These are phyloP conservation scores for Taphrina betulina DNA, from an alignment of 1,139 yeast genomes.

Conservation along the genomic window DNA sequence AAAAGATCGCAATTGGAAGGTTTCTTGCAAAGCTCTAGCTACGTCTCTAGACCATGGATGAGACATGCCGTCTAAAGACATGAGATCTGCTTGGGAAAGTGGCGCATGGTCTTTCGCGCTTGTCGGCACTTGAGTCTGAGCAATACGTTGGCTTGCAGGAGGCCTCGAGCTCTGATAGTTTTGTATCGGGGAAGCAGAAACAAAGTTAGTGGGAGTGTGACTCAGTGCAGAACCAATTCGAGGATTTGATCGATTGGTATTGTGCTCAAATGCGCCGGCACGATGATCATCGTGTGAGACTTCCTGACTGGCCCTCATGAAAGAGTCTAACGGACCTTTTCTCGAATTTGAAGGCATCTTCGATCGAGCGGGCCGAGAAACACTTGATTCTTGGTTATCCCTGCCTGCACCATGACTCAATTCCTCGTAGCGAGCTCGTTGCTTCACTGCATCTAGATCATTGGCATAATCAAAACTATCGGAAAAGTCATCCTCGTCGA, in stretches of 20 bases:
- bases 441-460: constrained; percentile 3
- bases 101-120: not conserved
- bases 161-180: constrained; percentile 1
- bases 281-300: no score
- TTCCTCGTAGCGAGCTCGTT: constrained; percentile 18
- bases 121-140: constrained; percentile 4
- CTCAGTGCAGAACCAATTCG: no score
- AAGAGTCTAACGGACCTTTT: constrained; percentile 7
- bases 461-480: constrained; percentile 12
- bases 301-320: constrained; percentile 11
- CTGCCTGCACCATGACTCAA: not conserved
- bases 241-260: no score
- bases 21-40: constrained; percentile 53
- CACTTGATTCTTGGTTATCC: not conserved
- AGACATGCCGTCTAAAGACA: constrained; percentile 33
- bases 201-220: not conserved
- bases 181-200: constrained; percentile 13
- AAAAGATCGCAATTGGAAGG: constrained; percentile 66
- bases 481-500: constrained; percentile 18
- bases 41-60: constrained; percentile 70
- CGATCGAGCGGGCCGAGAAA: not conserved
- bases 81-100: constrained; percentile 11
- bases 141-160: constrained; percentile 1
- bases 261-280: no score
- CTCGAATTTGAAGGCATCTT: not conserved